Evolutionary conservation across 768 basidiomycete genomes (phyloP), one percentile per base, ranked within the genome.

Genomic region (Coprinopsis marcescibilis): DNA sequence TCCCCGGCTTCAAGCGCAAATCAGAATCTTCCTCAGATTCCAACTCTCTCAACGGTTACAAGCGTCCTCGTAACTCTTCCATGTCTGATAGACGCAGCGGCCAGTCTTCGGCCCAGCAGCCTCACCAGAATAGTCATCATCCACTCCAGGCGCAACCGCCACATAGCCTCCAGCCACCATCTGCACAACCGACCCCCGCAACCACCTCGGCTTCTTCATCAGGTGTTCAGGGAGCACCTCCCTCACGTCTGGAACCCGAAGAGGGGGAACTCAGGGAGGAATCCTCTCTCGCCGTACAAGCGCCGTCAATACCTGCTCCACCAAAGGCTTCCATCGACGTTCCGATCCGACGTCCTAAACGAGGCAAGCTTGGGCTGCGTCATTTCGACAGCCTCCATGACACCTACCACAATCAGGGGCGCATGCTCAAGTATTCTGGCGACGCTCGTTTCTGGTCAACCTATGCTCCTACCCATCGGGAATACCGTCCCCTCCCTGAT

Each of bases 371-470:
- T 32, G 58, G 67, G 24, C 52, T 51, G 3, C 62, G 68, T 30
- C 72, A 81, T 55, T 81, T 72, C 58, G 79, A 85, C 44, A 67
- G 65, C 30, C 67, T 88, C 33, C 78, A 88, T 56, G 76, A 84
- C 59, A 80, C 74, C 58, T 90, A 86, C 59, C 80, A 87, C 54
- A 65, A 64, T 3, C 74, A 76, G 15, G 89, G 85, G 17, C 80
- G 87, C 48, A 67, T 73, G 54, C 83, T 92, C 60, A 90, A 92
- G 65, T 89, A 86, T 59, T 89, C 88, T 1, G 87, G 88, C 20
- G 85, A 89, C 58, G 77, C 81, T 36, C 81, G 88, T 29, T 81
- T 86, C 55, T 81, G 78, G 77, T 84, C 86, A 14, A 81, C 83
- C 29, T 86, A 78, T 57, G 75, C 80, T 21, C 70, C 79, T 3